Conservation (phyloP, 345 rosid genomes). For the Melaleuca quinquenervia region DNA sequence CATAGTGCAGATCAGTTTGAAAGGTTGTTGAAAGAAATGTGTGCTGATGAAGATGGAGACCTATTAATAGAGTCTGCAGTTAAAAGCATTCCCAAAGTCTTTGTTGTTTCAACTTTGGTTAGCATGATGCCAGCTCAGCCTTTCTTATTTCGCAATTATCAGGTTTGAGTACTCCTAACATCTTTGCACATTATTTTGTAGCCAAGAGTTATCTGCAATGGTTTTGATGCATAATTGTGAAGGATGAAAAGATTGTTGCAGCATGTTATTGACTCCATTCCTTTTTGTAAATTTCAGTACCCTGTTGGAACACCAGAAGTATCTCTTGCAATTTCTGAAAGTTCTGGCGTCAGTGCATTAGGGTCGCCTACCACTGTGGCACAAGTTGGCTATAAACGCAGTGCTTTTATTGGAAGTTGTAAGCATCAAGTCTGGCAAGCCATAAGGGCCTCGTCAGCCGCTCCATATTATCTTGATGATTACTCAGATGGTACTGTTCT, state of each 20-base stretch:
- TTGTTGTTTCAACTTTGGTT: constrained; percentile 88
- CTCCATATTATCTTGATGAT: constrained; percentile 99
- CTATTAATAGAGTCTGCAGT: constrained; percentile 91
- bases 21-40: constrained; percentile 93
- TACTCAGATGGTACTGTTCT: constrained; percentile 65
- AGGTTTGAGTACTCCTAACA: constrained; percentile 27
- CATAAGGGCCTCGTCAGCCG: constrained; percentile 99
- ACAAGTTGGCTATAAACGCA: constrained; percentile 79
- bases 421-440: constrained; percentile 97
- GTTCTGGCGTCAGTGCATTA: constrained; percentile 48
- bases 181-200: not conserved
- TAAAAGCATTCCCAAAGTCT: constrained; percentile 86
- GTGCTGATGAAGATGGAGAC: constrained; percentile 94
- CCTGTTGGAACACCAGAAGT: constrained; percentile 92
- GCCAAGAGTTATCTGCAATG: not conserved
- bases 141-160: constrained; percentile 90
- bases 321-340: constrained; percentile 63
- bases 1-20: constrained; percentile 98
- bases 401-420: constrained; percentile 96
- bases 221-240: not conserved
- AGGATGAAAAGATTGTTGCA: not conserved
- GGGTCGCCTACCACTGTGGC: constrained; percentile 62
- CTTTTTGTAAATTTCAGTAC: constrained; percentile 38
- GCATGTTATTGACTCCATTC: not conserved
- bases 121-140: constrained; percentile 96